Evolutionary conservation across 345 rosid species (phyloP).

Genomic region (Hirschfeldia incana): DNA sequence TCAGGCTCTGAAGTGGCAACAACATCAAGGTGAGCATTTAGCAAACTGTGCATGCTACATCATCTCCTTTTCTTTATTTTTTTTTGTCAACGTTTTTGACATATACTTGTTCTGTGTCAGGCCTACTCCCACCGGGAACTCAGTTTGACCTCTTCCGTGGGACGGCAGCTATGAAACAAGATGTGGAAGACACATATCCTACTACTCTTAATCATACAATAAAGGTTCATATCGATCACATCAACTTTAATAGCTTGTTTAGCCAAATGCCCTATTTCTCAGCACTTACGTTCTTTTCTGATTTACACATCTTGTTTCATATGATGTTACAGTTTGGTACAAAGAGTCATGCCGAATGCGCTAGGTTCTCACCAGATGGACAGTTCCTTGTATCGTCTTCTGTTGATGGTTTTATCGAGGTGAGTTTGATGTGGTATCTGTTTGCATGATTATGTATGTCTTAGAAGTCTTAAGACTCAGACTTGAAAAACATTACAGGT

Average conservation of each 20-base stretch:
- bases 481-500: conserved; percentile 51
- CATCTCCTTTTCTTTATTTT: not conserved
- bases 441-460: conserved; percentile 7
- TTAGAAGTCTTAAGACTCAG: conserved; percentile 6
- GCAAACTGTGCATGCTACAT: conserved; percentile 19
- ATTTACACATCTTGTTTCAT: conserved; percentile 16
- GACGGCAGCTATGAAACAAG: conserved; percentile 98
- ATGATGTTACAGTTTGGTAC: conserved; percentile 74
- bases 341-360: conserved; percentile 95
- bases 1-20: conserved; percentile 99
- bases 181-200: conserved; percentile 90
- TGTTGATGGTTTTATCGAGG: conserved; percentile 98
- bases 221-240: conserved; percentile 59
- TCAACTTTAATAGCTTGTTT: conserved; percentile 7
- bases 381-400: conserved; percentile 95
- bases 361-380: conserved; percentile 95
- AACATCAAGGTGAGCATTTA: conserved; percentile 80
- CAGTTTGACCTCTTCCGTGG: conserved; percentile 97
- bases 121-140: conserved; percentile 96
- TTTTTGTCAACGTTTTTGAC: not conserved
- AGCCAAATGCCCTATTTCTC: not conserved
- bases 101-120: conserved; percentile 41
- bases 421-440: conserved; percentile 25
- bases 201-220: conserved; percentile 76
- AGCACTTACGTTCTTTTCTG: conserved; percentile 6